Percentiles rank a stretch among this genome's conserved stretches.
phyloP scores from a whole-genome alignment of 768 basidiomycete genomes.

The Cyclocybe aegerita region DNA sequence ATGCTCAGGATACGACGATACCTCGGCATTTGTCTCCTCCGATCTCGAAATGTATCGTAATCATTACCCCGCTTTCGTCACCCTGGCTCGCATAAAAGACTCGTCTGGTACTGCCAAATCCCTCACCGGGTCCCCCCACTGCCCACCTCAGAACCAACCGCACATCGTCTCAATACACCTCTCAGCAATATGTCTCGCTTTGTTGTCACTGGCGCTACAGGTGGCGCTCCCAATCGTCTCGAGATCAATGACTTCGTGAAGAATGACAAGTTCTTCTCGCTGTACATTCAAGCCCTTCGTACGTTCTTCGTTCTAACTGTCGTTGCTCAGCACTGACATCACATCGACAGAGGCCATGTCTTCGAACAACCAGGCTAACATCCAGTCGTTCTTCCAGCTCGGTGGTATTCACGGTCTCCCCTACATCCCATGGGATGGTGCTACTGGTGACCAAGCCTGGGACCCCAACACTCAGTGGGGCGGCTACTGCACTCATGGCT shows the following conservation, averaged over 20 bases:
- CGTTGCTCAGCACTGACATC: background rate
- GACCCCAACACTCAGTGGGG: slow-evolving; percentile 28
- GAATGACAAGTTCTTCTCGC: slow-evolving; percentile 44
- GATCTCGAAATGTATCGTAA: too few relatives aligned
- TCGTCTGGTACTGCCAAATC: too few relatives aligned
- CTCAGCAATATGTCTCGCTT: slow-evolving; percentile 6
- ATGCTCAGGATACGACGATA: too few relatives aligned
- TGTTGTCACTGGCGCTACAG: slow-evolving; percentile 27
- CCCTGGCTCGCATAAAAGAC: too few relatives aligned
- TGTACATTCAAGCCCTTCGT: slow-evolving; percentile 53
- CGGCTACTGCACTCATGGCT: slow-evolving; percentile 60
- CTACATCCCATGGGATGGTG: slow-evolving; percentile 41
- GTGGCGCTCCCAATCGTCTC: slow-evolving; percentile 35
- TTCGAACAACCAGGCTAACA: slow-evolving; percentile 24
- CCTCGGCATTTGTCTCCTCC: too few relatives aligned
- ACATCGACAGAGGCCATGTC: slow-evolving; percentile 28
- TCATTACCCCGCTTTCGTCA: too few relatives aligned
- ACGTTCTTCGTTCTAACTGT: background rate
- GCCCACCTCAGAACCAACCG: too few relatives aligned
- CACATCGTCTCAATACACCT: too few relatives aligned
- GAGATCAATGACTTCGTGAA: slow-evolving; percentile 45
- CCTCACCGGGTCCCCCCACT: too few relatives aligned
- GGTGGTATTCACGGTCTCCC: slow-evolving; percentile 56
- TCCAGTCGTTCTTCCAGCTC: slow-evolving; percentile 43
- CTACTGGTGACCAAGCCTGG: slow-evolving; percentile 22